Evolutionary conservation across 192 early-diverging fungal species (phyloP).

Genomic region (Umbelopsis sp.): DNA sequence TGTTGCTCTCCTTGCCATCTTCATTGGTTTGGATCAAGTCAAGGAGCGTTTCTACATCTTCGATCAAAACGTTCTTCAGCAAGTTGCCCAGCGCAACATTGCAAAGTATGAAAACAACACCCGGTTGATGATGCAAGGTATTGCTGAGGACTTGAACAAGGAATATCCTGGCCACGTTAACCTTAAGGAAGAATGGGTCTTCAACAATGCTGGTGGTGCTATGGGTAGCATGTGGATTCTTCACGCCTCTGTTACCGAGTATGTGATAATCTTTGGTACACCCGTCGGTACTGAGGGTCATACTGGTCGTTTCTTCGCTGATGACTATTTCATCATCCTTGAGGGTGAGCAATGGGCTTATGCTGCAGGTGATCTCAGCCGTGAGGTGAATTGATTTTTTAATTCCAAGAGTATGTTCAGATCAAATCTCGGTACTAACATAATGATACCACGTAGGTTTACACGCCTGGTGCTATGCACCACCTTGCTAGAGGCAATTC

Average conservation of each 20-base stretch:
- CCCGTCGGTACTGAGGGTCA: slow-evolving; percentile 50
- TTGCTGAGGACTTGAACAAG: slow-evolving; percentile 37
- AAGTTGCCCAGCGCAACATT: slow-evolving; percentile 40
- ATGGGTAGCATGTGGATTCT: slow-evolving; percentile 52
- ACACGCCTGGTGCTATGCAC: slow-evolving; percentile 41
- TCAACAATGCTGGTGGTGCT: slow-evolving; percentile 53
- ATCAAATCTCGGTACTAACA: not conserved
- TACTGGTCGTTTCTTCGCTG: slow-evolving; percentile 43
- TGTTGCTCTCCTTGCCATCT: slow-evolving; percentile 29
- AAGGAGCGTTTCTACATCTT: slow-evolving; percentile 40
- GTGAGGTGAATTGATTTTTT: slow-evolving; percentile 29
- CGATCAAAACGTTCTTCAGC: slow-evolving; percentile 38
- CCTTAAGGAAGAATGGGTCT: slow-evolving; percentile 48
- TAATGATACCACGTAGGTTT: slow-evolving; percentile 24
- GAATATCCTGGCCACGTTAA: slow-evolving; percentile 39
- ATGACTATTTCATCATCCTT: slow-evolving; percentile 51
- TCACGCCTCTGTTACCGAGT: slow-evolving; percentile 48
- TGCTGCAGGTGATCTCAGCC: slow-evolving; percentile 35
- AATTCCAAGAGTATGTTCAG: no score
- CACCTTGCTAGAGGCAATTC: slow-evolving; percentile 39
- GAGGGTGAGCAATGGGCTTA: slow-evolving; percentile 51
- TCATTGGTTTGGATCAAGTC: slow-evolving; percentile 42
- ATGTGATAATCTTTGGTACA: slow-evolving; percentile 50
- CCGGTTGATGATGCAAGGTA: slow-evolving; percentile 29
- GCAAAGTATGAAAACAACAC: slow-evolving; percentile 38